Conservation (phyloP, 768 basidiomycete species). For the Termitomyces sp. region DNA sequence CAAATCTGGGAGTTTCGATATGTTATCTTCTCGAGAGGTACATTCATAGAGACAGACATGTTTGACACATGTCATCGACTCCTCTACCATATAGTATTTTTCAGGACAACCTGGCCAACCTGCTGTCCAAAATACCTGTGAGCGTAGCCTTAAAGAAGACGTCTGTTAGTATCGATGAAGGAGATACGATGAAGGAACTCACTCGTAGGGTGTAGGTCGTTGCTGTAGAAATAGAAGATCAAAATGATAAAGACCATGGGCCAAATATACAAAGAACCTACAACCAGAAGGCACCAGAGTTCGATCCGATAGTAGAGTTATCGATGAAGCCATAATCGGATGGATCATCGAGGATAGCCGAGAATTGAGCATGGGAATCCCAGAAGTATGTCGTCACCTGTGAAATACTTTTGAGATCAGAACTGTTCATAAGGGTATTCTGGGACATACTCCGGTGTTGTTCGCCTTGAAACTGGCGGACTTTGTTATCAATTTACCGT, state of each 20-base stretch:
- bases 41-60: no score
- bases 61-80: not conserved
- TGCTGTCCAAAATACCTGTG: slow-evolving; percentile 33
- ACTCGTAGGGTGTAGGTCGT: slow-evolving; percentile 54
- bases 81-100: slow-evolving; percentile 21
- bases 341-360: slow-evolving; percentile 24
- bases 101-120: slow-evolving; percentile 22
- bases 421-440: not conserved
- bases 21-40: no score
- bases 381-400: slow-evolving; percentile 46
- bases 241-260: not conserved
- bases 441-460: slow-evolving; percentile 19
- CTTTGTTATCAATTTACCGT: slow-evolving; percentile 36
- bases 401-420: not conserved
- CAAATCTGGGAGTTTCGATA: no score
- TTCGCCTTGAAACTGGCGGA: slow-evolving; percentile 36
- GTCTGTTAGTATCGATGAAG: not conserved
- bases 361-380: slow-evolving; percentile 49
- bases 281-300: slow-evolving; percentile 51
- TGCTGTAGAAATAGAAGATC: slow-evolving; percentile 25
- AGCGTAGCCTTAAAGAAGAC: no score
- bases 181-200: slow-evolving; percentile 13
- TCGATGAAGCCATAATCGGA: slow-evolving; percentile 48
- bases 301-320: slow-evolving; percentile 39
- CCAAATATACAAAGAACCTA: slow-evolving; percentile 19